These are phyloP conservation scores for Penicillium digitatum DNA, from an alignment of 2,329 filamentous ascomycete species.

Conservation along the genomic window DNA sequence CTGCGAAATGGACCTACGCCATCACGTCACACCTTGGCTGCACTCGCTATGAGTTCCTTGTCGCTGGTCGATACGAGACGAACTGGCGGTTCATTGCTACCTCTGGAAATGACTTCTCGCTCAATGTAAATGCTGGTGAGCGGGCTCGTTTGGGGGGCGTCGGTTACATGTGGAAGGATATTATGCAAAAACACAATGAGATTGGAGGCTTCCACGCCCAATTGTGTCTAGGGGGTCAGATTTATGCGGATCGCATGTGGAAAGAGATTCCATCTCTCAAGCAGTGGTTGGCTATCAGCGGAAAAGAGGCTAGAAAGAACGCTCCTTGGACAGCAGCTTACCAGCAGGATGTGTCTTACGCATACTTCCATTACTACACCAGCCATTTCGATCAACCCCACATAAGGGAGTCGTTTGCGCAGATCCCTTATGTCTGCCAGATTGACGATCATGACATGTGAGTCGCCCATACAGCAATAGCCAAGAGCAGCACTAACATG, in stretches of 20 bases:
- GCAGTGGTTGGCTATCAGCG: slow-evolving; percentile 91
- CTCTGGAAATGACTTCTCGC: slow-evolving; percentile 91
- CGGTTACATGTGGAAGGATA: slow-evolving; percentile 98
- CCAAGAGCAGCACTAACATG: slow-evolving; percentile 13
- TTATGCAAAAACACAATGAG: slow-evolving; percentile 93
- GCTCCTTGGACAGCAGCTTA: slow-evolving; percentile 89
- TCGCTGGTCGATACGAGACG: slow-evolving; percentile 83
- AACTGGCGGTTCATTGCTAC: slow-evolving; percentile 96
- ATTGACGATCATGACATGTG: slow-evolving; percentile 98
- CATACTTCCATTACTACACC: slow-evolving; percentile 98
- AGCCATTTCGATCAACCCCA: slow-evolving; percentile 98
- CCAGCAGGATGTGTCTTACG: slow-evolving; percentile 91
- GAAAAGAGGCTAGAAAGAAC: slow-evolving; percentile 87
- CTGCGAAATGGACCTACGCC: slow-evolving; percentile 93
- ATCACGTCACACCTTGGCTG: slow-evolving; percentile 95
- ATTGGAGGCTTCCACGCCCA: slow-evolving; percentile 95
- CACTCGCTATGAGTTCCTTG: slow-evolving; percentile 95
- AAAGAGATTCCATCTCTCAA: slow-evolving; percentile 89
- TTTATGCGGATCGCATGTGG: slow-evolving; percentile 93
- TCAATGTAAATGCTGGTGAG: slow-evolving; percentile 81
- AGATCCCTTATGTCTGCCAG: slow-evolving; percentile 90
- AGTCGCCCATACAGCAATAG: slow-evolving; percentile 42
- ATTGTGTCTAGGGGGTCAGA: slow-evolving; percentile 86
- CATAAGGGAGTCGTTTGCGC: slow-evolving; percentile 88
- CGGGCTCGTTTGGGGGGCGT: slow-evolving; percentile 80